Conservation (phyloP, 345 rosid species). For the Aurinia saxatilis region DNA sequence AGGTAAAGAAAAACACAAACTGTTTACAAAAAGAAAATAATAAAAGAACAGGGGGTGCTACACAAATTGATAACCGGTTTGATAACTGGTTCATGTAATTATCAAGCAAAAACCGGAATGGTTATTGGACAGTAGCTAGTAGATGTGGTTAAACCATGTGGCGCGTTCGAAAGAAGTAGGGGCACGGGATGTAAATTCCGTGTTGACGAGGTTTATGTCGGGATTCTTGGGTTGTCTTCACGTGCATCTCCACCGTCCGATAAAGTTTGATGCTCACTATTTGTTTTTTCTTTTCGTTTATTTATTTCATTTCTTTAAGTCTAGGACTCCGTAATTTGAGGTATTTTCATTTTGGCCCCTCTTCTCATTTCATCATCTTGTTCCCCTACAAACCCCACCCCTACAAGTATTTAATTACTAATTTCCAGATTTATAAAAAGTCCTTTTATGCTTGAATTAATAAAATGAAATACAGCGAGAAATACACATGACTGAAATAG, state of each 20-base stretch:
- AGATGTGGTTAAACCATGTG: slow-evolving; percentile 4
- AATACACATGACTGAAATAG: background rate
- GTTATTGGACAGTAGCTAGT: background rate
- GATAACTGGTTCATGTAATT: background rate
- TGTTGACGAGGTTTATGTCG: slow-evolving; percentile 59
- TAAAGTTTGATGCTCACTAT: slow-evolving; percentile 19
- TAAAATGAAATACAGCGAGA: background rate
- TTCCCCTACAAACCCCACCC: background rate
- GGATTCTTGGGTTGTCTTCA: slow-evolving; percentile 47
- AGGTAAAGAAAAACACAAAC: too few species aligned
- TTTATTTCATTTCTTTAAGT: slow-evolving; percentile 3
- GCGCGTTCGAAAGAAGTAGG: slow-evolving; percentile 1
- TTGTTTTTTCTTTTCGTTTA: background rate
- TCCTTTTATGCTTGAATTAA: background rate
- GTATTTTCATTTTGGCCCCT: slow-evolving; percentile 21
- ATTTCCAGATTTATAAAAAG: too few species aligned
- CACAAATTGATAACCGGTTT: too few species aligned
- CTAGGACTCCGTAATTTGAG: slow-evolving; percentile 21
- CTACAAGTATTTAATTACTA: too few species aligned
- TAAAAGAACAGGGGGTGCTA: background rate
- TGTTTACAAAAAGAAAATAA: too few species aligned
- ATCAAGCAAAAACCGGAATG: background rate
- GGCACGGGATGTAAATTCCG: slow-evolving; percentile 29
- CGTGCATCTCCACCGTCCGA: slow-evolving; percentile 44
- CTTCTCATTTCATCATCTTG: slow-evolving; percentile 14